These are phyloP conservation scores for Epichloe gansuensis DNA, from an alignment of 2,329 filamentous ascomycete genomes.

Conservation along the genomic window DNA sequence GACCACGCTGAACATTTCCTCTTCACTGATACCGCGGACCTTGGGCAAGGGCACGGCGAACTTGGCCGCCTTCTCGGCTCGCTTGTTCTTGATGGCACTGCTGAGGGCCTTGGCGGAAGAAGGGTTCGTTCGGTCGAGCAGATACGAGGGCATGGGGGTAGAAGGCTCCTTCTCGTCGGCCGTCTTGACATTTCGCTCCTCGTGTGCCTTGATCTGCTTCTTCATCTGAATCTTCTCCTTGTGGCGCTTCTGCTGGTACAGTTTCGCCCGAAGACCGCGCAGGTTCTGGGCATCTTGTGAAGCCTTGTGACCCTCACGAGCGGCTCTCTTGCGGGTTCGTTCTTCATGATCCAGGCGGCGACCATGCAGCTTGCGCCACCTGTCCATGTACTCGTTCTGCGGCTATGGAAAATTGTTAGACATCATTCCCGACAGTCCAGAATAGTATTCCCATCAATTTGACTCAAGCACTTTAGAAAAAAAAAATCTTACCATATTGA, in stretches of 20 bases:
- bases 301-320: slow-evolving; percentile 78
- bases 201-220: slow-evolving; percentile 86
- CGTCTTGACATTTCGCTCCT: slow-evolving; percentile 91
- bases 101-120: slow-evolving; percentile 55
- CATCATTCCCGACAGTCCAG: not conserved
- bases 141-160: slow-evolving; percentile 79
- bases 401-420: slow-evolving; percentile 35
- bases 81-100: slow-evolving; percentile 89
- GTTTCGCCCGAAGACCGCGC: slow-evolving; percentile 80
- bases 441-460: no score
- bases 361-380: slow-evolving; percentile 47
- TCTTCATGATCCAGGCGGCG: slow-evolving; percentile 68
- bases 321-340: slow-evolving; percentile 70
- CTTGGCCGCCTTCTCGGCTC: slow-evolving; percentile 83
- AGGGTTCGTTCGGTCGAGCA: slow-evolving; percentile 67
- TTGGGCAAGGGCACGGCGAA: slow-evolving; percentile 89
- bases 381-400: slow-evolving; percentile 71
- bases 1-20: slow-evolving; percentile 96
- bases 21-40: slow-evolving; percentile 79
- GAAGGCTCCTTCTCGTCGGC: slow-evolving; percentile 65
- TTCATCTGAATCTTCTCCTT: slow-evolving; percentile 98
- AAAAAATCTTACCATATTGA: slow-evolving; percentile 4
- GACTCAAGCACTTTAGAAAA: not conserved
- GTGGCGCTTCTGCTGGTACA: slow-evolving; percentile 84
- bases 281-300: slow-evolving; percentile 89